Evolutionary conservation across 2,329 filamentous ascomycete genomes (phyloP).

Genomic region (Diplodia sapinea): DNA sequence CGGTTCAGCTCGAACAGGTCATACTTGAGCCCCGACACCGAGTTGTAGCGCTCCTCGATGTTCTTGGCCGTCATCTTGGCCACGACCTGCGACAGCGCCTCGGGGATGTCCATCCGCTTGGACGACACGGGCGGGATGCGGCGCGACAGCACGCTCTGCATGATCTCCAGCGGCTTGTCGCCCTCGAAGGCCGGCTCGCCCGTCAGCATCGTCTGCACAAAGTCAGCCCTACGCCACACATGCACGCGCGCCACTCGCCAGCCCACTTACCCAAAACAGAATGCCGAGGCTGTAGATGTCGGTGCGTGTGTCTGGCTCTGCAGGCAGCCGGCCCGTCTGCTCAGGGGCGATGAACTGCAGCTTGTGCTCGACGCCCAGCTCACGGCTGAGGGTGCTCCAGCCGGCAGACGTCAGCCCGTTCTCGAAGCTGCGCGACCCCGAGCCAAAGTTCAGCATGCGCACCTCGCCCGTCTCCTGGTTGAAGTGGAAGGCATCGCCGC

Average conservation of each 20-base stretch:
- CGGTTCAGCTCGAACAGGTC: constrained; percentile 78
- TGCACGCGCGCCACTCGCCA: not conserved
- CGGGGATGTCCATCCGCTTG: constrained; percentile 81
- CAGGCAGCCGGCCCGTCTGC: constrained; percentile 90
- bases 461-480: constrained; percentile 72
- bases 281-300: constrained; percentile 94
- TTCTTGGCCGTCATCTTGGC: constrained; percentile 92
- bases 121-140: constrained; percentile 78
- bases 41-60: constrained; percentile 87
- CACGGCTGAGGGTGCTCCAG: constrained; percentile 82
- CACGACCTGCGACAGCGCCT: constrained; percentile 80
- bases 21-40: constrained; percentile 81
- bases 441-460: constrained; percentile 83
- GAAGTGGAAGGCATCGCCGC: constrained; percentile 90
- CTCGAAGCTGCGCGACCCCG: constrained; percentile 85
- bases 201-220: constrained; percentile 63
- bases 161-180: constrained; percentile 81
- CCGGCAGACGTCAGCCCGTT: constrained; percentile 83
- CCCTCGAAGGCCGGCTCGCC: constrained; percentile 82
- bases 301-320: constrained; percentile 87
- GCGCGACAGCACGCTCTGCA: constrained; percentile 84
- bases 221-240: not conserved
- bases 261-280: constrained; percentile 74
- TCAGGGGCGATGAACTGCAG: constrained; percentile 92
- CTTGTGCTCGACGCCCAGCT: constrained; percentile 86